Evolutionary conservation across 2,329 filamentous ascomycete species (phyloP).

Genomic region (Verruconis gallopava): DNA sequence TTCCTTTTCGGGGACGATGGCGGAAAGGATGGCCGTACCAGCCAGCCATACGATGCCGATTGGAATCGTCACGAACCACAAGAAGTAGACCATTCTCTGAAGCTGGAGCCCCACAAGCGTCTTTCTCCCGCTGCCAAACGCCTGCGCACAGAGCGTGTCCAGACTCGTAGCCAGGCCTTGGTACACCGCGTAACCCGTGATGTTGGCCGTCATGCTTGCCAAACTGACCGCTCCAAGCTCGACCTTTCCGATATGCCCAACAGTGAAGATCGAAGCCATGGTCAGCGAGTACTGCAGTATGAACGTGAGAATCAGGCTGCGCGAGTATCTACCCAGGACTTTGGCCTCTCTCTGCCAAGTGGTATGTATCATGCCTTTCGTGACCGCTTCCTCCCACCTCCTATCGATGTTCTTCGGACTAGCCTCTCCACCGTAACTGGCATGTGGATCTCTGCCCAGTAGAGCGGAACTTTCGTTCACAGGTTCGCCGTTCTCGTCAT

Average conservation of each 20-base stretch:
- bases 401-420: slow-evolving; percentile 20
- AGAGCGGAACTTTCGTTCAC: slow-evolving; percentile 16
- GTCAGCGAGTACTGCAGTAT: slow-evolving; percentile 36
- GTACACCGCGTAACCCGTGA: slow-evolving; percentile 35
- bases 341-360: slow-evolving; percentile 86
- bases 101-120: slow-evolving; percentile 76
- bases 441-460: slow-evolving; percentile 10
- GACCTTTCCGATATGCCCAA: slow-evolving; percentile 36
- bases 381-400: slow-evolving; percentile 77
- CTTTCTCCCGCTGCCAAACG: slow-evolving; percentile 82
- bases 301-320: slow-evolving; percentile 34
- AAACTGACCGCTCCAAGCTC: slow-evolving; percentile 36
- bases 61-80: slow-evolving; percentile 58
- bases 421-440: slow-evolving; percentile 8
- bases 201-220: slow-evolving; percentile 36
- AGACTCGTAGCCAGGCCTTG: slow-evolving; percentile 71
- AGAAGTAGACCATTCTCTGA: slow-evolving; percentile 69
- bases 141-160: slow-evolving; percentile 87
- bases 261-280: slow-evolving; percentile 35
- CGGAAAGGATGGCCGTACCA: slow-evolving; percentile 48
- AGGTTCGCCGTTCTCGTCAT: slow-evolving; percentile 18
- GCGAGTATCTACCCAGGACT: slow-evolving; percentile 48
- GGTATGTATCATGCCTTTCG: slow-evolving; percentile 67
- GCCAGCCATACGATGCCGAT: slow-evolving; percentile 60
- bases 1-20: slow-evolving; percentile 57